Base-by-base conservation (phyloP, 2,329 filamentous ascomycete species). In the Stagonosporopsis tanaceti region DNA sequence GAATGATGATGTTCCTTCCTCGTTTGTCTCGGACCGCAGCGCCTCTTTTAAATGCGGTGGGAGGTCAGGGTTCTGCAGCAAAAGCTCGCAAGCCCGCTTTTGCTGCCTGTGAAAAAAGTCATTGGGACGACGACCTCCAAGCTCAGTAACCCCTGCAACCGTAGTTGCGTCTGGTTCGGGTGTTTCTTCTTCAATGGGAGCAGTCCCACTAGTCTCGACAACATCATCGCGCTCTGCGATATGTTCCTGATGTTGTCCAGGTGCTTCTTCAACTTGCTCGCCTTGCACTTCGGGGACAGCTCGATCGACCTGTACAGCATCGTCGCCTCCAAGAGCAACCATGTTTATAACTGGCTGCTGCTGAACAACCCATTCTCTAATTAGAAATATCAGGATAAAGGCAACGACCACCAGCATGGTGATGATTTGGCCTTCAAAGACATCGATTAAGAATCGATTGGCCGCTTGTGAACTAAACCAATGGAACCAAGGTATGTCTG, bases 341-440 rank as follows among this genome's bases (percentile, higher is more conserved):
- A 95, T 89, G 68, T 96, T 96, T 65, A 95, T 89, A 63, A 93
- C 89, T 5, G 94, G 95, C 72, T 99, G 95, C 74, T 99, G 95
- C 74, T 99, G 95, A 9, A 99, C 93, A 47, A 99, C 95, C 85
- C 97, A 99, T 78, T 99, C 95, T 44, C 96, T 84, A 44, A 99
- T 97, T 4, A 99, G 79, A 66, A 99, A 99, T 39, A 99, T 88
- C n/a, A 99, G 80, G 57, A 99, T 97, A 76, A 98, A 99, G 56
- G 90, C 93, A 41, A 97, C 85, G 7, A 99, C 94, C 47, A 98
- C 92, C 11, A 96, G 80, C 6, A 97, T 80, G 0, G 94, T 99
- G 65, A 99, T 97, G 45, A 98, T 86, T 72, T 97, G 93, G 4
- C 95, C 95, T 78, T 99, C 95, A 3, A 97, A 80, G 0, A 94